These are phyloP conservation scores for Neurospora hispaniola DNA, from an alignment of 495 filamentous ascomycete species.

Conservation along the genomic window DNA sequence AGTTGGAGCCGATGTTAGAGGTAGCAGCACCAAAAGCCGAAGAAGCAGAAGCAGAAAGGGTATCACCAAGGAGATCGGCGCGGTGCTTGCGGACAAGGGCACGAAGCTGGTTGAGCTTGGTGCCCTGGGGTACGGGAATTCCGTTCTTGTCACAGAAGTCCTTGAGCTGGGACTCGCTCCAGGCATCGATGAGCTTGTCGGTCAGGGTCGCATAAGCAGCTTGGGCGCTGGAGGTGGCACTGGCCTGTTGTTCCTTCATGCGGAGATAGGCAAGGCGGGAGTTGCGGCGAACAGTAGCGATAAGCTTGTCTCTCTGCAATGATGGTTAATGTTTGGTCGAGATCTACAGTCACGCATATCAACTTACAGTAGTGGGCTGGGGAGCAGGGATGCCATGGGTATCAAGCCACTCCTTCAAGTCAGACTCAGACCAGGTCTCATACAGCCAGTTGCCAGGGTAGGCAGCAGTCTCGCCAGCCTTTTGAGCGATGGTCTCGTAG, in stretches of 20 bases:
- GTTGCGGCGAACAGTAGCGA: slow-evolving; percentile 85
- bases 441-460: slow-evolving; percentile 99
- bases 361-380: slow-evolving; percentile 55
- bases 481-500: slow-evolving; percentile 73
- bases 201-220: slow-evolving; percentile 60
- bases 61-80: slow-evolving; percentile 59
- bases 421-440: slow-evolving; percentile 59
- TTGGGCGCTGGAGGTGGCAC: slow-evolving; percentile 54
- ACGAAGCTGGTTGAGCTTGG: slow-evolving; percentile 75
- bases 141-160: slow-evolving; percentile 84
- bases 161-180: slow-evolving; percentile 82
- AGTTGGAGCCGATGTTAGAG: slow-evolving; percentile 67
- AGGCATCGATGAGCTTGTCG: slow-evolving; percentile 77
- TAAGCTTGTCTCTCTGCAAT: slow-evolving; percentile 64
- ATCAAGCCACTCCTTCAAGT: slow-evolving; percentile 70
- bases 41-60: slow-evolving; percentile 47
- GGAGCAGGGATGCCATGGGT: slow-evolving; percentile 80
- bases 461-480: slow-evolving; percentile 63
- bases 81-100: slow-evolving; percentile 89
- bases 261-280: slow-evolving; percentile 65
- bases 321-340: background rate
- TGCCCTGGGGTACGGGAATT: slow-evolving; percentile 84
- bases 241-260: slow-evolving; percentile 45
- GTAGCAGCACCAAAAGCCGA: slow-evolving; percentile 72
- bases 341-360: background rate